These are phyloP conservation scores for Medicago ruthenica DNA, from an alignment of 306 rosid genomes.

Conservation along the genomic window DNA sequence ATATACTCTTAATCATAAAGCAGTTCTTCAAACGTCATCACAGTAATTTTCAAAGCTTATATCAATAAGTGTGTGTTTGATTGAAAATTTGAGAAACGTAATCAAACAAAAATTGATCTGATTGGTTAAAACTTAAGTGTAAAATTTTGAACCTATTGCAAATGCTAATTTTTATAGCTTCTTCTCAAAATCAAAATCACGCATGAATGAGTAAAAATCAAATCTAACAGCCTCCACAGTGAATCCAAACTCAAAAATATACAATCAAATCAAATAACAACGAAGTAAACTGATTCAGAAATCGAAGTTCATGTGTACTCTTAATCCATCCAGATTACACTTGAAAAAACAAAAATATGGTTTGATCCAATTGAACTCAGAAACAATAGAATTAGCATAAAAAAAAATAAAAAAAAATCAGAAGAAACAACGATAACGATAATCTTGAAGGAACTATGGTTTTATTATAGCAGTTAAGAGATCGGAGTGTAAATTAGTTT, in stretches of 20 bases:
- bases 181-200: neutral
- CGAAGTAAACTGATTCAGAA: neutral
- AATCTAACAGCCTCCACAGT: constrained; percentile 2
- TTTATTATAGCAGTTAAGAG: constrained; percentile 32
- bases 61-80: neutral
- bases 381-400: neutral
- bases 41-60: neutral
- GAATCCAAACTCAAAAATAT: neutral
- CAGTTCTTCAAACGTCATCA: constrained; percentile 1
- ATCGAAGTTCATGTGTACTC: too few relatives aligned
- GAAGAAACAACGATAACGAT: neutral
- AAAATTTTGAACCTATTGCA: neutral
- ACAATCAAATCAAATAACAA: neutral
- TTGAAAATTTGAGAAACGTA: neutral
- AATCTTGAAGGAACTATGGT: constrained; percentile 4
- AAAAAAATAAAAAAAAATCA: neutral
- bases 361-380: constrained; percentile 33
- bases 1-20: neutral
- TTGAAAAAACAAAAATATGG: constrained; percentile 18
- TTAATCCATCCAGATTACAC: neutral
- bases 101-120: neutral
- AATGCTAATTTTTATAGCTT: neutral
- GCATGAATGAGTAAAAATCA: neutral
- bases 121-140: neutral
- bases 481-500: constrained; percentile 30